phyloP scores from a whole-genome alignment of 1,284 basidiomycete genomes.

The Inonotus obliquus region DNA sequence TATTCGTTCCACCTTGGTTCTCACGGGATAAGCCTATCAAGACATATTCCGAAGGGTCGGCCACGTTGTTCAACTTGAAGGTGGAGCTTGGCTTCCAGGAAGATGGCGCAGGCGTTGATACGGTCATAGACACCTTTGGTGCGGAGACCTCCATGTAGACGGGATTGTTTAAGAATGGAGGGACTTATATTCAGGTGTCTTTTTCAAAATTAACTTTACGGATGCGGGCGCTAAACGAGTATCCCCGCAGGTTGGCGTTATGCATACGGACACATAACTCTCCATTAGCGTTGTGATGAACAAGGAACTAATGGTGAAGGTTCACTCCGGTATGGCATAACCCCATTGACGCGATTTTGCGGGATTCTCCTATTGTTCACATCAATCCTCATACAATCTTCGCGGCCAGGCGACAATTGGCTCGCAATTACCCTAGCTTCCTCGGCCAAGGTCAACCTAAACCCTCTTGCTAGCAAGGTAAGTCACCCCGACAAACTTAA shows the following conservation, averaged over 20 bases:
- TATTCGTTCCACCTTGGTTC: slow-evolving; percentile 62
- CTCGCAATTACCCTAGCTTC: slow-evolving; percentile 81
- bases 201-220: neutral
- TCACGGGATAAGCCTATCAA: slow-evolving; percentile 61
- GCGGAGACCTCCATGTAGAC: slow-evolving; percentile 85
- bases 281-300: slow-evolving; percentile 56
- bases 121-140: slow-evolving; percentile 85
- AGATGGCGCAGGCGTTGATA: slow-evolving; percentile 59
- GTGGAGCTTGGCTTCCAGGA: slow-evolving; percentile 53
- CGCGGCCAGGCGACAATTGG: slow-evolving; percentile 77
- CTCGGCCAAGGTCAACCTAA: slow-evolving; percentile 78
- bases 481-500: too few species aligned
- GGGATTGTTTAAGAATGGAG: slow-evolving; percentile 68
- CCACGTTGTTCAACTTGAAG: slow-evolving; percentile 52
- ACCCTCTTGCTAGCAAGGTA: slow-evolving; percentile 74
- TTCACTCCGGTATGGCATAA: slow-evolving; percentile 81
- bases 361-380: neutral
- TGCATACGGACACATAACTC: slow-evolving; percentile 53
- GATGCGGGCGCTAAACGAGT: slow-evolving; percentile 43
- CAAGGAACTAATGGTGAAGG: slow-evolving; percentile 80
- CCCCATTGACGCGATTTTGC: slow-evolving; percentile 25
- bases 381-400: neutral
- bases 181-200: slow-evolving; percentile 64
- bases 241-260: slow-evolving; percentile 64
- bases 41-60: slow-evolving; percentile 70